phyloP scores from a whole-genome alignment of 2,329 filamentous ascomycete genomes.

The Cryphonectria carpinicola region DNA sequence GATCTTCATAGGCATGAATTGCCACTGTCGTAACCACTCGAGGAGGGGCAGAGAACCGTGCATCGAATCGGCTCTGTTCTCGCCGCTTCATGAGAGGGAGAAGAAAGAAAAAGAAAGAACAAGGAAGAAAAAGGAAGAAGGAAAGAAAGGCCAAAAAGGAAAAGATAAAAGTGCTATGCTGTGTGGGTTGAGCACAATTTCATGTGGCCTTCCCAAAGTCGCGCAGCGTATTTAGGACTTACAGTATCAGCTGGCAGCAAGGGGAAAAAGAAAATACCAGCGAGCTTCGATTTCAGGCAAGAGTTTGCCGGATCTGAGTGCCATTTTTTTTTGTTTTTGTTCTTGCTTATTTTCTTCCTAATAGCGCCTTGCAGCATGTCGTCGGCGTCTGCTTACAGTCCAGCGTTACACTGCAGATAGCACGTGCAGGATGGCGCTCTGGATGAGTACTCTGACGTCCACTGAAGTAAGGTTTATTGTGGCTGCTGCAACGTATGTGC shows the following conservation, averaged over 20 bases:
- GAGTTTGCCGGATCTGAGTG: not conserved
- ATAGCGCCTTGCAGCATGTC: slow-evolving; percentile 6
- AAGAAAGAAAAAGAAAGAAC: not conserved
- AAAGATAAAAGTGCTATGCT: not conserved
- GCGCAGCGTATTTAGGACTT: no score
- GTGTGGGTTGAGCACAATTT: not conserved
- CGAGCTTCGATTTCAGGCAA: not conserved
- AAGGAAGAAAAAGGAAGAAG: not conserved
- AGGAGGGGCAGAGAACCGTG: not conserved
- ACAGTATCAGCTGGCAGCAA: no score
- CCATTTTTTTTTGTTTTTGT: not conserved
- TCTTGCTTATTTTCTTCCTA: not conserved
- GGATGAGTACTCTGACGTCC: not conserved
- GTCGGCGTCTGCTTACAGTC: not conserved
- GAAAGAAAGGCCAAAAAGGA: no score
- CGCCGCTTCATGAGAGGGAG: not conserved
- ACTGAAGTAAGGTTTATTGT: not conserved
- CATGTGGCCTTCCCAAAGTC: not conserved
- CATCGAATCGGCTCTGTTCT: not conserved
- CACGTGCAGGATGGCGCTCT: slow-evolving; percentile 10
- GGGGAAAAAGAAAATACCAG: not conserved
- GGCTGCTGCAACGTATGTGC: not conserved
- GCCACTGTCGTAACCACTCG: not conserved
- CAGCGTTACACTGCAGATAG: slow-evolving; percentile 15
- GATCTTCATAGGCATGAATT: slow-evolving; percentile 1